Evolutionary conservation across 2,329 filamentous ascomycete species (phyloP), one percentile per base, ranked within the genome.

Genomic region (Capronia epimyces): DNA sequence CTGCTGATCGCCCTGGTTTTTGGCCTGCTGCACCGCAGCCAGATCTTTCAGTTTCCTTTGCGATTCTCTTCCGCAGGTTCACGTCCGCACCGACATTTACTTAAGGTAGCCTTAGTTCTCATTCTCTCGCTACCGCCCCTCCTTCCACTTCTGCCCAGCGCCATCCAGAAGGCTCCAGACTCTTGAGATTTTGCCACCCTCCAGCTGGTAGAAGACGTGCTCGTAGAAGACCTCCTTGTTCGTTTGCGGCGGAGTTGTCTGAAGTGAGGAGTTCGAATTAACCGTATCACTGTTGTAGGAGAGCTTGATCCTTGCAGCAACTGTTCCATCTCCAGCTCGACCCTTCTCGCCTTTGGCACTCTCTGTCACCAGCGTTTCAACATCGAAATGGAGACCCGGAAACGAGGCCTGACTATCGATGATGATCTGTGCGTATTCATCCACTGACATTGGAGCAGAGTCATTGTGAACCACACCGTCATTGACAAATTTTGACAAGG

Each of bases 81-180:
- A n/a, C n/a, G n/a, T n/a, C n/a, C n/a, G n/a, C n/a, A n/a, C n/a
- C n/a, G n/a, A n/a, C n/a, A n/a, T n/a, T n/a, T n/a, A n/a, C n/a
- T n/a, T n/a, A n/a, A n/a, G n/a, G n/a, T n/a, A n/a, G n/a, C n/a
- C 13, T 32, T 12, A 32, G 7, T 32, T 32, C 7, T 15, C 16
- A 7, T 20, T 20, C 8, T 18, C 34, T 37, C 7, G 15, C 34
- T 20, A 3, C 18, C n/a, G 16, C 18, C 20, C 34, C 39, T 22
- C 22, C 2, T 16, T 48, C 53, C 49, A 52, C 25, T 52, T 47
- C 37, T 46, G 16, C 3, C 53, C 53, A 3, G 49, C 53, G 2
- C 49, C 53, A 16, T 57, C 48, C 24, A 57, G 16, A 18, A 57
- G 12, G 21, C 51, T 52, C 55, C 55, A 57, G 15, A 57, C 51